Conservation (phyloP, 306 rosid species). For the Acmispon strigosus region DNA sequence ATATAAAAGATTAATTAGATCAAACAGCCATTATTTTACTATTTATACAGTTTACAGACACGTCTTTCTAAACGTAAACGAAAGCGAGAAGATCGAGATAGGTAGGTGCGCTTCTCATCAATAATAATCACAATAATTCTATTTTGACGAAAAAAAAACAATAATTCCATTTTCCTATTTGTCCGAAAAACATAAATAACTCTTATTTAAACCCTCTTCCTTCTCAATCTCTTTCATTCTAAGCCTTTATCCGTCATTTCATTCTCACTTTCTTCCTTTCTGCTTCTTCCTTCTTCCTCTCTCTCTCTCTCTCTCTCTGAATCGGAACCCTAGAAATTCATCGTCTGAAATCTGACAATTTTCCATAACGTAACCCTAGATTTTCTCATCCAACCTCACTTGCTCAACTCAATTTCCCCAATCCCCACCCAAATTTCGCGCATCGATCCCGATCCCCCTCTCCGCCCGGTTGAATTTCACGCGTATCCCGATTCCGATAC, state of each 20-base stretch:
- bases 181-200: neutral
- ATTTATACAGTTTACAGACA: neutral
- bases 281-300: neutral
- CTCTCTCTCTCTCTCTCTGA: neutral
- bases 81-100: neutral
- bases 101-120: conserved; percentile 7
- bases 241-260: conserved; percentile 23
- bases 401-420: neutral
- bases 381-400: conserved; percentile 31
- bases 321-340: conserved; percentile 32
- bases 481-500: neutral
- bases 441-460: conserved; percentile 1
- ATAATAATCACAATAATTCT: neutral
- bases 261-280: neutral
- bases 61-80: neutral
- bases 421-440: neutral
- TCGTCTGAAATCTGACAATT: conserved; percentile 20
- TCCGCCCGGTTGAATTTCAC: neutral
- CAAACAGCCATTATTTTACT: neutral
- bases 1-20: too few species aligned
- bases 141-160: too few species aligned
- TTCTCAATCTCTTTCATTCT: too few species aligned
- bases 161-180: neutral
- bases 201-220: conserved; percentile 7
- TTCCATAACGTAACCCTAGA: conserved; percentile 30